These are phyloP conservation scores for Fusarium nodosum DNA, from an alignment of 2,329 filamentous ascomycete genomes.

Conservation along the genomic window DNA sequence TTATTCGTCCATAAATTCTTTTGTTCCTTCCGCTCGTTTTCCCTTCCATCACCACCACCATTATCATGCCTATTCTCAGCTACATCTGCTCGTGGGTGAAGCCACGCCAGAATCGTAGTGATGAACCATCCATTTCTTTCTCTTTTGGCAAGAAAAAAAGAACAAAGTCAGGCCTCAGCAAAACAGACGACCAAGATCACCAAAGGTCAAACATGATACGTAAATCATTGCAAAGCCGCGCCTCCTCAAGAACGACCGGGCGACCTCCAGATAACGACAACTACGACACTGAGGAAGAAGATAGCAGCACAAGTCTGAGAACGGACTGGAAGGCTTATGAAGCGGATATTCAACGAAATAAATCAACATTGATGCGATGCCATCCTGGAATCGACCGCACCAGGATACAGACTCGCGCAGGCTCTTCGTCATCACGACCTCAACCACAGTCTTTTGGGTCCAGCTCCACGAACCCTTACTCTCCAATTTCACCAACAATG, in stretches of 20 bases:
- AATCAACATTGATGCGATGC: constrained; percentile 46
- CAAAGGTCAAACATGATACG: constrained; percentile 59
- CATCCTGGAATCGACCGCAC: constrained; percentile 51
- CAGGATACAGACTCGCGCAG: constrained; percentile 16
- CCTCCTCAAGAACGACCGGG: constrained; percentile 41
- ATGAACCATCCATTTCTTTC: constrained; percentile 35
- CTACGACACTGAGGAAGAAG: constrained; percentile 42
- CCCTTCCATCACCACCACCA: neutral
- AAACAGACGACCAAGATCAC: constrained; percentile 53
- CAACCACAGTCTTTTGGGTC: constrained; percentile 31
- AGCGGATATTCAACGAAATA: constrained; percentile 52
- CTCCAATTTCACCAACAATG: constrained; percentile 33
- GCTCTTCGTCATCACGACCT: constrained; percentile 31
- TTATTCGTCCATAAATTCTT: constrained; percentile 8
- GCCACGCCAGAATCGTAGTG: constrained; percentile 31
- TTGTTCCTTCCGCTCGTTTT: constrained; percentile 8
- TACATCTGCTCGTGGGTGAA: constrained; percentile 46
- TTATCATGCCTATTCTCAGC: constrained; percentile 43
- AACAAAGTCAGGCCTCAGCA: constrained; percentile 31
- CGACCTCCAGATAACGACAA: constrained; percentile 25
- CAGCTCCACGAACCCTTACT: constrained; percentile 37
- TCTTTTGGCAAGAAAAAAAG: constrained; percentile 45
- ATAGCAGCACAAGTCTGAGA: constrained; percentile 39
- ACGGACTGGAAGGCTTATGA: constrained; percentile 59
- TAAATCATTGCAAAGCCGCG: constrained; percentile 58